Base-by-base conservation (phyloP, 2,329 filamentous ascomycete species). In the Xylaria sp. region DNA sequence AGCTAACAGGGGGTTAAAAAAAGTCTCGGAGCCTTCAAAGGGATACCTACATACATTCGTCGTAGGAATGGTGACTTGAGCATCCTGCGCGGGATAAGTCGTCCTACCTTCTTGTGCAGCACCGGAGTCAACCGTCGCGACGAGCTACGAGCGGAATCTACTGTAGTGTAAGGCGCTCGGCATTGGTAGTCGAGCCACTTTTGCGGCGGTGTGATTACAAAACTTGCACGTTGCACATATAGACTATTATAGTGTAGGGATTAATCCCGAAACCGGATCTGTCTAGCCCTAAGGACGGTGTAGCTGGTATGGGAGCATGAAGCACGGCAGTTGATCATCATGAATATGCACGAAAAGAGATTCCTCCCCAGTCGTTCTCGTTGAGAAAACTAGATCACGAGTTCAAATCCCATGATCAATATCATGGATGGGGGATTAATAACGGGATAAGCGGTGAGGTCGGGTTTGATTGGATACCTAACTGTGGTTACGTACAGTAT, bases 61-160 rank as follows among this genome's bases (percentile, higher is more conserved):
- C 55, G 66, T 69, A 58, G 67, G 63, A 59, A 69, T 62, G 58
- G 54, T 27, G 24, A 27, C 24, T 27, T 27, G 24, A 27, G 24
- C 24, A 27, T 27, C 24, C 24, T 4, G 24, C 24, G 24, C 24
- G 24, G 4, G 24, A 27, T 27, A 4, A 27, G n/a, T n/a, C n/a
- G n/a, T n/a, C n/a, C n/a, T n/a, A n/a, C n/a, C 24, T 27, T 4
- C 24, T 27, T 2, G 24, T 27, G n/a, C 24, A 27, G 24, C 24
- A 4, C 24, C 4, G 24, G 24, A 27, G 24, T 27, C 24, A 27
- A 27, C 24, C 24, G 24, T 27, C 24, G 24, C 24, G 24, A 27
- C 24, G 24, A 27, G 24, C 24, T 2, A 27, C 4, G 24, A 36
- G 34, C 34, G 34, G 34, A 36, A 36, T 36, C 34, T 27, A 27